phyloP scores from a whole-genome alignment of 495 filamentous ascomycete genomes.

The Melanomma pulvis-pyrius region DNA sequence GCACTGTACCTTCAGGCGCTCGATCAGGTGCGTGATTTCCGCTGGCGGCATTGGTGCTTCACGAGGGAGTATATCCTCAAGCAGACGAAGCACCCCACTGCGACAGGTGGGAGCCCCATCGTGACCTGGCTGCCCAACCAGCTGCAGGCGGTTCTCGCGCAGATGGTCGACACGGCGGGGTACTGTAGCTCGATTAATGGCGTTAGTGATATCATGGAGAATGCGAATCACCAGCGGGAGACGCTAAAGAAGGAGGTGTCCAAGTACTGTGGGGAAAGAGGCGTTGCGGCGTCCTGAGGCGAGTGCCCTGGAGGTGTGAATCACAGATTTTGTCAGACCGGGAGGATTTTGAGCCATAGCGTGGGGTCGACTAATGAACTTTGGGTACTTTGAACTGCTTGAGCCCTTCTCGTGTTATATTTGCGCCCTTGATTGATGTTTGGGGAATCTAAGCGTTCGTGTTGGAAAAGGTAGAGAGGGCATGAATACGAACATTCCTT shows the following conservation, averaged over 20 bases:
- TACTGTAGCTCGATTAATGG: slow-evolving; percentile 43
- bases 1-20: slow-evolving; percentile 72
- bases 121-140: slow-evolving; percentile 93
- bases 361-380: not conserved
- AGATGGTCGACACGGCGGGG: slow-evolving; percentile 65
- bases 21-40: slow-evolving; percentile 85
- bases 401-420: slow-evolving; percentile 13
- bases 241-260: slow-evolving; percentile 77
- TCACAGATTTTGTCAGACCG: not conserved
- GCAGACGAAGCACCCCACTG: slow-evolving; percentile 77
- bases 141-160: slow-evolving; percentile 71
- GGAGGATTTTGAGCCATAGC: not conserved
- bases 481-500: not conserved
- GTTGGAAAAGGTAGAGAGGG: not conserved
- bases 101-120: slow-evolving; percentile 89
- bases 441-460: no score
- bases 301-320: not conserved
- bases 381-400: not conserved
- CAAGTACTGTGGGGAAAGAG: slow-evolving; percentile 63
- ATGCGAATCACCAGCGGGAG: slow-evolving; percentile 66
- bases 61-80: slow-evolving; percentile 93
- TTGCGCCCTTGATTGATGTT: slow-evolving; percentile 15
- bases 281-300: slow-evolving; percentile 30
- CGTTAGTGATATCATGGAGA: slow-evolving; percentile 69
- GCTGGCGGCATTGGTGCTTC: slow-evolving; percentile 94